Evolutionary conservation across 345 rosid species (phyloP).

Genomic region (Carallia pectinifolia): DNA sequence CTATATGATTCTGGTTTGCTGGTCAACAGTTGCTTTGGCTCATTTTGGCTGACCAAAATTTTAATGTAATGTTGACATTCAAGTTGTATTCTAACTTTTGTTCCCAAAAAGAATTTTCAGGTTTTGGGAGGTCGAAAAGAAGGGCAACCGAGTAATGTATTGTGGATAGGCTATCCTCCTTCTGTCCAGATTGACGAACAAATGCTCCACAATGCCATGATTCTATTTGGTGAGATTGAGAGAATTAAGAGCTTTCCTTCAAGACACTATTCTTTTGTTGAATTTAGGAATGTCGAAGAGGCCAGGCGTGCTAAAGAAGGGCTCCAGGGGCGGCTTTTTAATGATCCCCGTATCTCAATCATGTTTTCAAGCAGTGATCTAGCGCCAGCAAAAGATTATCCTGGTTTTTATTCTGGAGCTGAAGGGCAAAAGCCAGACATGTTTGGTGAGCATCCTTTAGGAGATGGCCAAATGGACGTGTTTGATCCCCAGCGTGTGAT

Average conservation of each 20-base stretch:
- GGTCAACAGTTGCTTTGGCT: background rate
- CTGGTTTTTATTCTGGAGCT: slow-evolving; percentile 47
- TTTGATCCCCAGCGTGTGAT: slow-evolving; percentile 38
- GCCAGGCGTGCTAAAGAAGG: slow-evolving; percentile 96
- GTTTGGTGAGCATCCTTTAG: slow-evolving; percentile 45
- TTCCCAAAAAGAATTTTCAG: slow-evolving; percentile 43
- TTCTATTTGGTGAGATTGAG: slow-evolving; percentile 97
- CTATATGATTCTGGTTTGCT: background rate
- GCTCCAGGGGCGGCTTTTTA: slow-evolving; percentile 84
- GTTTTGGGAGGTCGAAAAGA: slow-evolving; percentile 52
- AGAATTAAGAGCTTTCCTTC: slow-evolving; percentile 73
- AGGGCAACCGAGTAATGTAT: slow-evolving; percentile 73
- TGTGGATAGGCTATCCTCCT: slow-evolving; percentile 97
- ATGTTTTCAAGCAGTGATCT: slow-evolving; percentile 69
- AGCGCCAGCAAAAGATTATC: slow-evolving; percentile 57
- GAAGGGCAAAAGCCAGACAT: slow-evolving; percentile 49
- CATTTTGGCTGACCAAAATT: background rate
- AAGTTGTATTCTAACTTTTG: background rate
- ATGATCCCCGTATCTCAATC: slow-evolving; percentile 85
- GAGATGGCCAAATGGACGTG: slow-evolving; percentile 43
- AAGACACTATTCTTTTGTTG: slow-evolving; percentile 82
- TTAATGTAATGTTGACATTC: background rate
- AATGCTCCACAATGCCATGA: slow-evolving; percentile 97
- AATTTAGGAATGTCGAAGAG: slow-evolving; percentile 92
- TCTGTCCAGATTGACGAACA: slow-evolving; percentile 82